Conservation (phyloP, 2,329 filamentous ascomycete species). For the Pseudophaeomoniella oleicola region DNA sequence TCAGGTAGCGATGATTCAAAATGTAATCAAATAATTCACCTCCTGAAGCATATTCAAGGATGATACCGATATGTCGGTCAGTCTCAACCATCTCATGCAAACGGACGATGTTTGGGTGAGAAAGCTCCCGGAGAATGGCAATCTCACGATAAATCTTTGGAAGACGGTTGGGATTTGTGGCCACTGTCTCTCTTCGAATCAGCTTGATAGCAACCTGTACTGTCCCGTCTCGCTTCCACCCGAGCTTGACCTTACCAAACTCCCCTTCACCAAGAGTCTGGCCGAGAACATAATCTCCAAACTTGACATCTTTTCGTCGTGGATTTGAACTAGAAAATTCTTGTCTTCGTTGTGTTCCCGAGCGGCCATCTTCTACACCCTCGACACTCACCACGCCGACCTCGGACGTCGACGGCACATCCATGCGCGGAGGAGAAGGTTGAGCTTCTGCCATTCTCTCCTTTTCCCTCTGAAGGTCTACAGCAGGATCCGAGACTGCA, state of each 20-base stretch:
- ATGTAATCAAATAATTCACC: constrained; percentile 98
- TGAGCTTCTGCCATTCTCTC: constrained; percentile 51
- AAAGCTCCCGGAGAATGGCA: constrained; percentile 69
- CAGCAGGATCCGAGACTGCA: constrained; percentile 59
- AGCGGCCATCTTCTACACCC: constrained; percentile 24
- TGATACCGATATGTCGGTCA: constrained; percentile 92
- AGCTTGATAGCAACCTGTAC: constrained; percentile 96
- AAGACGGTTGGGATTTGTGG: constrained; percentile 72
- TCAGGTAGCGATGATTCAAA: constrained; percentile 87
- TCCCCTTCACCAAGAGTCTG: constrained; percentile 95
- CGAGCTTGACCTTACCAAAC: constrained; percentile 96
- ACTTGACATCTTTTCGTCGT: constrained; percentile 63
- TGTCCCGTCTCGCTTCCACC: constrained; percentile 91
- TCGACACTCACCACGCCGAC: constrained; percentile 35
- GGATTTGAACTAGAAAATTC: constrained; percentile 38
- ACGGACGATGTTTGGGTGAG: constrained; percentile 92
- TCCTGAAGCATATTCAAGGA: constrained; percentile 93
- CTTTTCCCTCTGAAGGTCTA: constrained; percentile 56
- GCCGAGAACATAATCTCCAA: constrained; percentile 89
- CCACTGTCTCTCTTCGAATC: constrained; percentile 81
- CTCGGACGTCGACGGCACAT: constrained; percentile 31
- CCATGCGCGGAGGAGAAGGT: constrained; percentile 20
- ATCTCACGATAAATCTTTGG: constrained; percentile 98
- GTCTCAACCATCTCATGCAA: constrained; percentile 98
- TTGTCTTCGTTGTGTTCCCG: constrained; percentile 31